A percentile compares a stretch with the other conserved stretches of the same genome.
phyloP scores from a whole-genome alignment of 768 basidiomycete species.

The Leccinum rimulosum region DNA sequence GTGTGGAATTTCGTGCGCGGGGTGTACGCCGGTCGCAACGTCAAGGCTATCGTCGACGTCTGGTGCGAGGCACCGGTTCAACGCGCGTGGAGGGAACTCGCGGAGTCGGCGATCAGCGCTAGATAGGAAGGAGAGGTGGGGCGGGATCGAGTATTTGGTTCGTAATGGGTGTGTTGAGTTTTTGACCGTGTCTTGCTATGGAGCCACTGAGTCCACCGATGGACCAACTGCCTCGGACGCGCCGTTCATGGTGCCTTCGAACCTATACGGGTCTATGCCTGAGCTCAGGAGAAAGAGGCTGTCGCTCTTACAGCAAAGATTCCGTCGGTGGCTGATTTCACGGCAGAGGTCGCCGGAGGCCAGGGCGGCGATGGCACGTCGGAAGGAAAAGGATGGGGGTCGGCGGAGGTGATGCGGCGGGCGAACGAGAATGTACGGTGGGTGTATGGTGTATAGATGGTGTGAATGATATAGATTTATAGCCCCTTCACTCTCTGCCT shows the following conservation, averaged over 20 bases:
- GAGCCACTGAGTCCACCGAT: constrained; percentile 8
- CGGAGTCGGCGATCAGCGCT: constrained; percentile 62
- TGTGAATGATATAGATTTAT: background rate
- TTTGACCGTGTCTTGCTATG: background rate
- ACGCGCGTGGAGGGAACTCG: constrained; percentile 62
- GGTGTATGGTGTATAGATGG: constrained; percentile 49
- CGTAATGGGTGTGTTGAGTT: constrained; percentile 58
- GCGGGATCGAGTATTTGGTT: constrained; percentile 75
- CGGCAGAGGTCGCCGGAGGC: constrained; percentile 45
- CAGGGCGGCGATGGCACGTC: background rate
- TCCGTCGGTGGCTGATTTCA: constrained; percentile 80
- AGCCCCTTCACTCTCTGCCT: background rate
- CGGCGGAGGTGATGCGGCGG: constrained; percentile 55
- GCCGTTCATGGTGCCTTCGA: constrained; percentile 82
- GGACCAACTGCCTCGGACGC: constrained; percentile 35
- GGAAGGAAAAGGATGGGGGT: constrained; percentile 38
- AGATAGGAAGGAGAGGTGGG: constrained; percentile 57
- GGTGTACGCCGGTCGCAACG: constrained; percentile 54
- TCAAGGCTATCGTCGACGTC: constrained; percentile 75
- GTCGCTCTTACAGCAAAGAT: constrained; percentile 76
- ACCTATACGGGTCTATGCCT: constrained; percentile 59
- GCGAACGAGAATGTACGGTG: constrained; percentile 61
- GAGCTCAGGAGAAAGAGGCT: constrained; percentile 50
- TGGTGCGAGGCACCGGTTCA: constrained; percentile 82
- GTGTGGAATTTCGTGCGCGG: constrained; percentile 67